Evolutionary conservation across 805 yeast species (phyloP).

Genomic region (Danielia reshetovae): DNA sequence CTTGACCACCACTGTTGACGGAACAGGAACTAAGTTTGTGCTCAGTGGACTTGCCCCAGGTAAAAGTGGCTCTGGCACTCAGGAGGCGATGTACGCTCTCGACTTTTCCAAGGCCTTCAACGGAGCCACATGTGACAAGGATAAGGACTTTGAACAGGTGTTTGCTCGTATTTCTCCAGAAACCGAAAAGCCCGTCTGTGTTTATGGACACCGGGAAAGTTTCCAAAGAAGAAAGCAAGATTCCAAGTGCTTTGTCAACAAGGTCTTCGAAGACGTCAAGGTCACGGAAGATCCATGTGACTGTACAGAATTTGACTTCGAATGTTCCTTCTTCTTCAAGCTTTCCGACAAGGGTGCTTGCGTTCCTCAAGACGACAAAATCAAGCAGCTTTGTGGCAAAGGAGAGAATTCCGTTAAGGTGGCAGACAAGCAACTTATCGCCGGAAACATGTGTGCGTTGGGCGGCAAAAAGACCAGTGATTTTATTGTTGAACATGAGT

Average conservation of each 20-base stretch:
- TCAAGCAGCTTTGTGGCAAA: conserved; percentile 22
- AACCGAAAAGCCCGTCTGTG: conserved; percentile 44
- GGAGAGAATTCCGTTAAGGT: conserved; percentile 21
- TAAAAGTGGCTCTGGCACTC: conserved; percentile 5
- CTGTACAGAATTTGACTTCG: conserved; percentile 65
- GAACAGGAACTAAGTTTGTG: conserved; percentile 59
- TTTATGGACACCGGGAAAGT: conserved; percentile 64
- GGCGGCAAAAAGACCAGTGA: conserved; percentile 17
- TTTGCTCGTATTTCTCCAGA: conserved; percentile 42
- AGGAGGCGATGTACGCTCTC: conserved; percentile 32
- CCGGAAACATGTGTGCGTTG: conserved; percentile 43
- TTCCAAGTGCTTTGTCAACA: conserved; percentile 59
- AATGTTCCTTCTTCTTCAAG: conserved; percentile 55
- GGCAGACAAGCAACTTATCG: conserved; percentile 39
- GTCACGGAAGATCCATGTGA: conserved; percentile 53
- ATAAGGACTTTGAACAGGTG: conserved; percentile 62
- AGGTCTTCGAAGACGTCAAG: conserved; percentile 43
- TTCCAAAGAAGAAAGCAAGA: conserved; percentile 61
- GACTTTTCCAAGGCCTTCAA: conserved; percentile 58
- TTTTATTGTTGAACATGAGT: conserved; percentile 12
- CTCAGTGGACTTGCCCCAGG: conserved; percentile 38
- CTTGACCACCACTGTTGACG: conserved; percentile 62
- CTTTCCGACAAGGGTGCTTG: conserved; percentile 42
- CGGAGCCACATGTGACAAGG: conserved; percentile 39
- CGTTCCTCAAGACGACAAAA: conserved; percentile 29